Percentiles rank a stretch among this genome's conserved stretches.
These are phyloP conservation scores for Dioscorea dumetorum DNA, from an alignment of 106 monocot species.

Conservation along the genomic window DNA sequence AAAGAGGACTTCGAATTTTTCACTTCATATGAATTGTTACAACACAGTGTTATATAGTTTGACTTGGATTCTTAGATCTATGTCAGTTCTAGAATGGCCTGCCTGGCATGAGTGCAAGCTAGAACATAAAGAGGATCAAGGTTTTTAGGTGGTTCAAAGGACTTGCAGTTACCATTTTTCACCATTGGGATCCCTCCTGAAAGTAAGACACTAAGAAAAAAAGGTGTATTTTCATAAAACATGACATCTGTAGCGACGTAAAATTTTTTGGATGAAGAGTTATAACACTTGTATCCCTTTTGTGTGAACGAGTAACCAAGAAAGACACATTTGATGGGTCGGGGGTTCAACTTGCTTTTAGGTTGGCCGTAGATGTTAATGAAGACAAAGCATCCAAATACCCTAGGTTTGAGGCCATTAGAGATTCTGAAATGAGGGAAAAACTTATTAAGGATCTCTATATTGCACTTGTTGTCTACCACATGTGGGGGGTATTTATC, in stretches of 20 bases:
- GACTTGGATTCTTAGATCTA: not conserved
- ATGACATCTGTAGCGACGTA: not conserved
- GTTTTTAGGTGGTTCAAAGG: too few species aligned
- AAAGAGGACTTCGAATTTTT: too few species aligned
- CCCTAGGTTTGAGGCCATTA: not conserved
- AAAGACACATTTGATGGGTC: not conserved
- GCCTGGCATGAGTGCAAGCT: not conserved
- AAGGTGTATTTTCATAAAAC: not conserved
- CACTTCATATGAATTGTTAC: too few species aligned
- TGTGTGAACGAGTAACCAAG: not conserved
- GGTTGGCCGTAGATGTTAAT: not conserved
- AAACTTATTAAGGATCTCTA: not conserved
- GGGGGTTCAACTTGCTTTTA: not conserved
- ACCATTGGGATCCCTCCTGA: not conserved
- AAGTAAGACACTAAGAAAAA: not conserved
- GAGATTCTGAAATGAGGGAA: not conserved
- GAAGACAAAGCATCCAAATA: not conserved
- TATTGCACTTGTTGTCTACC: not conserved
- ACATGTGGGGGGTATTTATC: not conserved
- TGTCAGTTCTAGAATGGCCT: not conserved
- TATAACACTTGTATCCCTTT: constrained; percentile 8
- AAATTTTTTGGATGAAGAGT: not conserved
- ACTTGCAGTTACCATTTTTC: too few species aligned
- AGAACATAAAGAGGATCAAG: too few species aligned
- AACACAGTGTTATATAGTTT: too few species aligned